Conservation (phyloP, 345 rosid genomes). For the Eucalyptus sp. region DNA sequence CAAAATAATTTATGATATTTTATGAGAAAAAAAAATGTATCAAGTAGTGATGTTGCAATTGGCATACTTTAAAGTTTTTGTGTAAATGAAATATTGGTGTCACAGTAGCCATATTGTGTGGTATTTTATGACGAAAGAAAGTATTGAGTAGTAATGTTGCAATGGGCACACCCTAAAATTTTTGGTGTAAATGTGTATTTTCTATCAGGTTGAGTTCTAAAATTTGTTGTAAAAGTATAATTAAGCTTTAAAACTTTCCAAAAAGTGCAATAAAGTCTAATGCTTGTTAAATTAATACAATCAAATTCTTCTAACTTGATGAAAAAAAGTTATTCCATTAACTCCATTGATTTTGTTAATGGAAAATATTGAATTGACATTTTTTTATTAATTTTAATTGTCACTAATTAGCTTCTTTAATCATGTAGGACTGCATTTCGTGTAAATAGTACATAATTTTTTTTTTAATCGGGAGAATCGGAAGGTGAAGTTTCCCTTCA, state of each 20-base stretch:
- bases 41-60: background rate
- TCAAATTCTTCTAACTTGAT: fast-evolving
- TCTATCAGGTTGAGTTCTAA: background rate
- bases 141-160: background rate
- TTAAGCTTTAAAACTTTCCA: background rate
- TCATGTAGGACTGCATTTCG: background rate
- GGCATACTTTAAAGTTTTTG: background rate
- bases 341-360: background rate
- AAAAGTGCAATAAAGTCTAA: background rate
- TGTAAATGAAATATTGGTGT: too few relatives aligned
- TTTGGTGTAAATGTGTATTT: background rate
- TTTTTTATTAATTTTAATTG: background rate
- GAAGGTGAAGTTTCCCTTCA: background rate
- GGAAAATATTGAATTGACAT: background rate
- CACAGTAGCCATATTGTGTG: background rate
- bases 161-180: background rate
- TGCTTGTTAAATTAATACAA: background rate
- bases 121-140: background rate
- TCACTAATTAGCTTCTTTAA: background rate
- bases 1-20: too few relatives aligned
- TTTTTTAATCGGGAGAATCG: background rate
- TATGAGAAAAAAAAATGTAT: background rate
- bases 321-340: too few relatives aligned
- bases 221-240: background rate
- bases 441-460: background rate